Percentiles rank a stretch among this genome's conserved stretches.
Conservation (phyloP, 1,139 yeast genomes). For the Magnusiomyces clavatus region DNA sequence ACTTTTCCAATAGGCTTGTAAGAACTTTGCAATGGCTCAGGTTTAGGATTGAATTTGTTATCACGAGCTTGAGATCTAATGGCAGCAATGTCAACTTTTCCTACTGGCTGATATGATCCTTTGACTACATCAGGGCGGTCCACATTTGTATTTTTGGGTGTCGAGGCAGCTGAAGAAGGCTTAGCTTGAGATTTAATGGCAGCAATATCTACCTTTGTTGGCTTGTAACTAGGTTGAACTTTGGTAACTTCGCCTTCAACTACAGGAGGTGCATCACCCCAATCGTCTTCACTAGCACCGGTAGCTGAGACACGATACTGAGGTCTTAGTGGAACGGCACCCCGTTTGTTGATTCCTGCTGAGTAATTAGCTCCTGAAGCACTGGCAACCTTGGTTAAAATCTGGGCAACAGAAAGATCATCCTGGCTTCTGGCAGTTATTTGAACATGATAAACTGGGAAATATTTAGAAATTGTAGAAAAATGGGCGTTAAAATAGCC, state of each 20-base stretch:
- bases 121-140: conserved; percentile 33
- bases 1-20: conserved; percentile 57
- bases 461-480: conserved; percentile 34
- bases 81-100: conserved; percentile 46
- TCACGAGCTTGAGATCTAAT: conserved; percentile 34
- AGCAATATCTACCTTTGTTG: conserved; percentile 47
- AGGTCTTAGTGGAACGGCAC: conserved; percentile 31
- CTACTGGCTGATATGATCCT: conserved; percentile 49
- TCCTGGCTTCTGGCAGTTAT: conserved; percentile 93
- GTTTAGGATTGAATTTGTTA: conserved; percentile 27
- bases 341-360: conserved; percentile 28
- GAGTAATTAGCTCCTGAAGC: conserved; percentile 97
- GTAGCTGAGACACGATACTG: conserved; percentile 27
- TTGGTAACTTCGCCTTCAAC: conserved; percentile 39
- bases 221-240: conserved; percentile 63
- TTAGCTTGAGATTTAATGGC: conserved; percentile 34
- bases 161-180: conserved; percentile 28
- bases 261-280: conserved; percentile 43
- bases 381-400: conserved; percentile 68
- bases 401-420: conserved; percentile 74
- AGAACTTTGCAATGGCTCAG: conserved; percentile 27
- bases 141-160: conserved; percentile 16
- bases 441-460: conserved; percentile 82
- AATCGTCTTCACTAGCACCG: conserved; percentile 42
- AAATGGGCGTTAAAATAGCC: conserved; percentile 39